Evolutionary conservation across 2,329 filamentous ascomycete genomes (phyloP).

Genomic region (Talaromyces sp.): DNA sequence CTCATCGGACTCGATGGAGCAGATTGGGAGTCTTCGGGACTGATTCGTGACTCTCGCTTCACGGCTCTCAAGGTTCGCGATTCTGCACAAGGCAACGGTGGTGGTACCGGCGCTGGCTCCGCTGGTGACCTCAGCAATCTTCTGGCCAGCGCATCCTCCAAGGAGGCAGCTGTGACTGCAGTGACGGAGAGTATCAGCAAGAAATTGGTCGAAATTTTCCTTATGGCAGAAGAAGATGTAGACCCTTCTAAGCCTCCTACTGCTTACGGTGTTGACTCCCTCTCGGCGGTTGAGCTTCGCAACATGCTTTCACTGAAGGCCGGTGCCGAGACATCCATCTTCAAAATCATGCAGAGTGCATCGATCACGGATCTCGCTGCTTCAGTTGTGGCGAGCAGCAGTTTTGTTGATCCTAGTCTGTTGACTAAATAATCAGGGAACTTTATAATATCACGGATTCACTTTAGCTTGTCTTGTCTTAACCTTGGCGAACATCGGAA

Average conservation of each 20-base stretch:
- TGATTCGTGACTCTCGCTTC: not conserved
- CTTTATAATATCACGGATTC: no score
- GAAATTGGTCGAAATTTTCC: not conserved
- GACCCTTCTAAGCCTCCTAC: not conserved
- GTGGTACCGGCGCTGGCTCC: not conserved
- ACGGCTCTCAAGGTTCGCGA: not conserved
- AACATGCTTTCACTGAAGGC: conserved; percentile 6
- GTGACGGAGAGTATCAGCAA: not conserved
- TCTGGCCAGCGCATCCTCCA: not conserved
- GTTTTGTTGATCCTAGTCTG: not conserved
- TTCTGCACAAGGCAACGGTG: not conserved
- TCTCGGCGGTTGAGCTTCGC: not conserved
- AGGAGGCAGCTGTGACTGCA: not conserved
- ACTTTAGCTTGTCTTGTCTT: no score
- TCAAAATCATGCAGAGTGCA: conserved; percentile 10
- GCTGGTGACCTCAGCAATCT: not conserved
- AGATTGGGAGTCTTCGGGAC: not conserved
- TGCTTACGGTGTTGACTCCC: not conserved
- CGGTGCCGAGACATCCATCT: conserved; percentile 2
- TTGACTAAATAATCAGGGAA: conserved; percentile 11
- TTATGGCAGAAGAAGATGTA: not conserved
- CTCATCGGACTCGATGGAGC: not conserved
- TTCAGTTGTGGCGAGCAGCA: not conserved
- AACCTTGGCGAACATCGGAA: no score
- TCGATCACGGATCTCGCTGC: not conserved